A percentile compares a stretch with the other conserved stretches of the same genome.
These are phyloP conservation scores for Fragilaria crotonensis DNA, from an alignment of 108 stramenopile species.

Conservation along the genomic window DNA sequence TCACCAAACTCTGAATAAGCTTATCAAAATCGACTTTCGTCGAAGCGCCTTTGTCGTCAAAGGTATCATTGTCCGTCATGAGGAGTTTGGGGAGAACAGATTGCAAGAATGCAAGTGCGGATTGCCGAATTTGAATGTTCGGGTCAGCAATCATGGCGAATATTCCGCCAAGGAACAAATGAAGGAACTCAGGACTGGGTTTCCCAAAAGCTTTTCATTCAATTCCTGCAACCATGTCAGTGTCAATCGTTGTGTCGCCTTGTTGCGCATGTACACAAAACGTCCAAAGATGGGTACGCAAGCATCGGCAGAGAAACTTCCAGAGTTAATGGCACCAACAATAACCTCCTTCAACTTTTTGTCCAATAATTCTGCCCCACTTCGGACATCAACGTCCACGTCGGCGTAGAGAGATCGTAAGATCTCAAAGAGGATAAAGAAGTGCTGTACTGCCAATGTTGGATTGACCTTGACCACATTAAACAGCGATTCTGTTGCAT, in stretches of 20 bases:
- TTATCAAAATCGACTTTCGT: slow-evolving; percentile 81
- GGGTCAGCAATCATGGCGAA: slow-evolving; percentile 88
- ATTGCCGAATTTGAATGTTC: slow-evolving; percentile 66
- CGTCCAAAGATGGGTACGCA: slow-evolving; percentile 83
- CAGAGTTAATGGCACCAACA: slow-evolving; percentile 73
- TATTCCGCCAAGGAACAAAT: slow-evolving; percentile 73
- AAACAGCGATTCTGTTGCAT: slow-evolving; percentile 80
- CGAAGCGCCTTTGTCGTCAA: slow-evolving; percentile 43
- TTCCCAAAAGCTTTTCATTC: slow-evolving; percentile 68
- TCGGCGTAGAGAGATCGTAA: slow-evolving; percentile 72
- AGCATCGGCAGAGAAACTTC: slow-evolving; percentile 70
- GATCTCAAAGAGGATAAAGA: slow-evolving; percentile 86
- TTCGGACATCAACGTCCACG: slow-evolving; percentile 72
- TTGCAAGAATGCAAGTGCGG: slow-evolving; percentile 76
- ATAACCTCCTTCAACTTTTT: slow-evolving; percentile 81
- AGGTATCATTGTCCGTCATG: slow-evolving; percentile 50
- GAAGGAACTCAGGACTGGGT: slow-evolving; percentile 81
- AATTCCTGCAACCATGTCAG: slow-evolving; percentile 82
- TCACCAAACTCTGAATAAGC: slow-evolving; percentile 71
- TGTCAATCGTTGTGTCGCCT: slow-evolving; percentile 78
- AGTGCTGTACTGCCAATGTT: slow-evolving; percentile 70
- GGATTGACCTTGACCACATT: slow-evolving; percentile 84
- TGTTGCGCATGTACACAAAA: slow-evolving; percentile 83
- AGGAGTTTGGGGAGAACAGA: slow-evolving; percentile 77
- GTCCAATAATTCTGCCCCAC: slow-evolving; percentile 72